Evolutionary conservation across 2,329 filamentous ascomycete genomes (phyloP).

Genomic region (Diaporthe aspalathi): DNA sequence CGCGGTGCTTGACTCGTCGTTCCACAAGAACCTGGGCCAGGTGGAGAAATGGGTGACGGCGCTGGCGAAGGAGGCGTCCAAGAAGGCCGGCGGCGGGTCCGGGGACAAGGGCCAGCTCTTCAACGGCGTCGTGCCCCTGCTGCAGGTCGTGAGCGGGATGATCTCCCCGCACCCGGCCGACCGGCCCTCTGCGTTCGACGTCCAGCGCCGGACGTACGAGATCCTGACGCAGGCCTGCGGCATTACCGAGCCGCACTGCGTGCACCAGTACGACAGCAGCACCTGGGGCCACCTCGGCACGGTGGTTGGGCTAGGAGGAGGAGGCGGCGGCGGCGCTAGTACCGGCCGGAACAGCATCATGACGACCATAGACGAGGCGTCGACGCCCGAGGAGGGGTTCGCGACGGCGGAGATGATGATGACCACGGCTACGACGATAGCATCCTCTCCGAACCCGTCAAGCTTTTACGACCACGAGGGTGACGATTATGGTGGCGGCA

Average conservation of each 20-base stretch:
- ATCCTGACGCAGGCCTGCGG: constrained; percentile 62
- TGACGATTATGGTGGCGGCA: not conserved
- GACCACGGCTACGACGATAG: constrained; percentile 3
- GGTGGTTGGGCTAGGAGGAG: not conserved
- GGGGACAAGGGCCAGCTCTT: constrained; percentile 52
- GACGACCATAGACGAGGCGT: constrained; percentile 23
- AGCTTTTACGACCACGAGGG: constrained; percentile 20
- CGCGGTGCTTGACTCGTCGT: constrained; percentile 75
- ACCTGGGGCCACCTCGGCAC: constrained; percentile 45
- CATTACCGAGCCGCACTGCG: constrained; percentile 64
- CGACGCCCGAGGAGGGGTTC: constrained; percentile 4
- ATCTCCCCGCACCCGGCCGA: constrained; percentile 62
- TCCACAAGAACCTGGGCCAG: constrained; percentile 77
- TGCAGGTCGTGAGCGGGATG: constrained; percentile 67
- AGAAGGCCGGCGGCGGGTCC: constrained; percentile 58
- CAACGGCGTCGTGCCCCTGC: constrained; percentile 62
- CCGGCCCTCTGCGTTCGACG: constrained; percentile 63
- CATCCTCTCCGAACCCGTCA: not conserved
- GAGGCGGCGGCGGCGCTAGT: not conserved
- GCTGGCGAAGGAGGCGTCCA: constrained; percentile 68
- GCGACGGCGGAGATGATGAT: not conserved
- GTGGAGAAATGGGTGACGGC: constrained; percentile 75
- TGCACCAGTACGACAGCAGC: constrained; percentile 57
- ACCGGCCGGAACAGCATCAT: constrained; percentile 24
- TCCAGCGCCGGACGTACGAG: constrained; percentile 63